Evolutionary conservation across 2,329 filamentous ascomycete genomes (phyloP), one percentile per base, ranked within the genome.

Genomic region (Aspergillus sp.): DNA sequence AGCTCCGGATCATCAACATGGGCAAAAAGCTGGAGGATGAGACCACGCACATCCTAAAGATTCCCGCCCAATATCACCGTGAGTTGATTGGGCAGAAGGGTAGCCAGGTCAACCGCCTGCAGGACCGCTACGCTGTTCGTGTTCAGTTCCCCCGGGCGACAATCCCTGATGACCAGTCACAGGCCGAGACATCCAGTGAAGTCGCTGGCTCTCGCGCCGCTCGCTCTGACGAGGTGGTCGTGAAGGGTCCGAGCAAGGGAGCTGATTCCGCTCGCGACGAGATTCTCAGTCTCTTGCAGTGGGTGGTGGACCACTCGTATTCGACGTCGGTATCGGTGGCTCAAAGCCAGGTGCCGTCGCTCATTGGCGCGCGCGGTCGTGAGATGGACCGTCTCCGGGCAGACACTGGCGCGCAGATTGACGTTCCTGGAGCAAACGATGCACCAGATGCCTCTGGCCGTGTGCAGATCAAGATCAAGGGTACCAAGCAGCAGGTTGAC

Each of bases 191-290:
- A 33, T 77, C 78, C 23, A 86, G 84, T 54, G 86, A 91, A 50
- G 74, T 75, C 45, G 75, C 74, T 49, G 82, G 80, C 52, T 69
- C 73, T 45, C 74, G 76, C 50, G 83, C 82, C 65, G 75, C 77
- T 43, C 80, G 82, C 53, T 74, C 87, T 13, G 89, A 98, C 62
- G 91, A 97, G 69, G 90, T 98, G 45, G 81, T 89, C 50, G 81
- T 98, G 54, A 88, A 90, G 58, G 93, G 93, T 17, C 90, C 91
- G 33, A 94, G 87, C 76, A 90, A 86, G 74, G 93, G 91, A 47
- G 93, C 90, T 6, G 90, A 97, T 64, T 84, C 88, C 60, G 90
- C 91, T 46, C 85, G 90, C 44, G 90, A 95, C 46, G 93, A 98
- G 73, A 84, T 98, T 23, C 81, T 91, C 54, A 90, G 85, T 52